phyloP scores from a whole-genome alignment of 768 basidiomycete species.

The Galerina marginata region DNA sequence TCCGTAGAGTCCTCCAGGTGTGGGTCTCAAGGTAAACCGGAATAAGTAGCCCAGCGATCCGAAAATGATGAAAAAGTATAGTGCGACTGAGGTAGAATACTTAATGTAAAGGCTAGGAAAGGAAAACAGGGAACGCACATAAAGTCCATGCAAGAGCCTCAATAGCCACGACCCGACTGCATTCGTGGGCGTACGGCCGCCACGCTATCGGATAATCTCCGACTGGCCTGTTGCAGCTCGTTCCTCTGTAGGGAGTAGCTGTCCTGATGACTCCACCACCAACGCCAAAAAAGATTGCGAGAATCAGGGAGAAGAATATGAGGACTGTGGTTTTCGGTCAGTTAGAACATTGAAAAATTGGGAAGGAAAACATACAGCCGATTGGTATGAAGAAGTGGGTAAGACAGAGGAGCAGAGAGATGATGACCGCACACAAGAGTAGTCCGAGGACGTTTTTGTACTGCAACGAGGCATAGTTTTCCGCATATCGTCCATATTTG shows the following conservation, averaged over 20 bases:
- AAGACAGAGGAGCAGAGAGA: conserved; percentile 30
- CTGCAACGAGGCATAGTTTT: conserved; percentile 32
- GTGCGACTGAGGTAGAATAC: conserved; percentile 22
- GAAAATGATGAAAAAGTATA: conserved; percentile 32
- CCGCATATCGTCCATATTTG: conserved; percentile 29
- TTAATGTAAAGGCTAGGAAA: not conserved
- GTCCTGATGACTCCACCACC: conserved; percentile 36
- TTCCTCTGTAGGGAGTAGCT: conserved; percentile 32
- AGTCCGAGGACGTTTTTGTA: conserved; percentile 37
- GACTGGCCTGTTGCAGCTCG: conserved; percentile 23
- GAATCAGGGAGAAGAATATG: conserved; percentile 29
- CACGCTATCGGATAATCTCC: conserved; percentile 28
- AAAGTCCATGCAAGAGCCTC: conserved; percentile 36
- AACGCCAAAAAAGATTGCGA: conserved; percentile 39
- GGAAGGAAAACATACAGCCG: conserved; percentile 25
- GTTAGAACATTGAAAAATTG: not conserved
- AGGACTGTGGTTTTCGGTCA: conserved; percentile 23
- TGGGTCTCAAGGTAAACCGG: conserved; percentile 25
- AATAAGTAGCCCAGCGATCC: conserved; percentile 35
- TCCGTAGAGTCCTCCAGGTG: conserved; percentile 31
- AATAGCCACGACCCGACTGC: conserved; percentile 31
- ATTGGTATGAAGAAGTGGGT: conserved; percentile 30
- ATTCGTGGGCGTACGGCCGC: conserved; percentile 30
- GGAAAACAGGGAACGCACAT: conserved; percentile 24
- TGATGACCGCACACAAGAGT: conserved; percentile 30